Evolutionary conservation across 352 stramenopile species (phyloP).

Genomic region (Phytophthora nicotianae): DNA sequence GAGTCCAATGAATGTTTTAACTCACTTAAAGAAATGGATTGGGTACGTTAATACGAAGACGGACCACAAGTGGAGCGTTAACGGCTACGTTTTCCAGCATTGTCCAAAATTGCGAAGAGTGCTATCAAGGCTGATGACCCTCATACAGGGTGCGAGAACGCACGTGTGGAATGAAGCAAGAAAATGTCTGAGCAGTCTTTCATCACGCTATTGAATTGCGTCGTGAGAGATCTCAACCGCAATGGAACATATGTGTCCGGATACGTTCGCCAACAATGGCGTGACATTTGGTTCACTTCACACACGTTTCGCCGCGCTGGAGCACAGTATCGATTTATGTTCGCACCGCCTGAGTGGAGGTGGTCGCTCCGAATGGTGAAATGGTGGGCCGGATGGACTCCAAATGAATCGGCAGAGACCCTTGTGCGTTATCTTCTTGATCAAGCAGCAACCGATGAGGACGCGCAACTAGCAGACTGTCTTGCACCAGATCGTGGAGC

Average conservation of each 20-base stretch:
- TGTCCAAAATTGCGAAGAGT: slow-evolving; percentile 1
- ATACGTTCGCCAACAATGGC: no score
- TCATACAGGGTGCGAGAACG: slow-evolving; percentile 10
- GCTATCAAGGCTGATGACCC: slow-evolving; percentile 3
- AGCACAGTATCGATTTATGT: neutral
- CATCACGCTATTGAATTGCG: slow-evolving; percentile 12
- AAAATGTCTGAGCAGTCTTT: slow-evolving; percentile 3
- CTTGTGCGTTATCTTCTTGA: slow-evolving; percentile 14
- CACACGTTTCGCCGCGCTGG: neutral
- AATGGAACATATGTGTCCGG: neutral
- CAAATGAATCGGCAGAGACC: slow-evolving; percentile 1
- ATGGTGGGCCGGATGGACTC: neutral
- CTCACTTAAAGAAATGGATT: neutral
- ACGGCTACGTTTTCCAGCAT: slow-evolving; percentile 8
- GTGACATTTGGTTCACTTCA: neutral
- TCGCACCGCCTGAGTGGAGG: neutral
- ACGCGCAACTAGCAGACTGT: slow-evolving; percentile 17
- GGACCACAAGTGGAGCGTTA: slow-evolving; percentile 12
- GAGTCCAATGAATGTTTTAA: slow-evolving; percentile 2
- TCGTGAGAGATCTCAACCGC: slow-evolving; percentile 5
- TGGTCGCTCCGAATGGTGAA: neutral
- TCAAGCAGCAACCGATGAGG: slow-evolving; percentile 11
- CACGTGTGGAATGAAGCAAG: slow-evolving; percentile 5
- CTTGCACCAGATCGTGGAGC: neutral
- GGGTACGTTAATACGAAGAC: slow-evolving; percentile 4